These are phyloP conservation scores for Babesia ovis DNA, from an alignment of 169 alveolate genomes.

Conservation along the genomic window DNA sequence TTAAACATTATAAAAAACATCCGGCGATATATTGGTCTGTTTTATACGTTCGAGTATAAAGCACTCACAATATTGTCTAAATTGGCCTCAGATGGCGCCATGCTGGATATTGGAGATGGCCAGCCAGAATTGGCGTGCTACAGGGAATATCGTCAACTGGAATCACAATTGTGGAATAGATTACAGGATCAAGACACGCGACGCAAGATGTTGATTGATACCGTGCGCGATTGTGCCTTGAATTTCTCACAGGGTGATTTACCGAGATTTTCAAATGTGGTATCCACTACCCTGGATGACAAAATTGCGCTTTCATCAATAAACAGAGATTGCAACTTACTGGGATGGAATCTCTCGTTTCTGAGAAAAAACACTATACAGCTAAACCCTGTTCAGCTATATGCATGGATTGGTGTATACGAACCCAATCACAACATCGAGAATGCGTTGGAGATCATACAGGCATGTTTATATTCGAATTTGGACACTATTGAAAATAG, in stretches of 20 bases:
- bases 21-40: slow-evolving; percentile 8
- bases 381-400: too few relatives aligned
- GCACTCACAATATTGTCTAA: neutral
- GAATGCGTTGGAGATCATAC: neutral
- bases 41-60: slow-evolving; percentile 4
- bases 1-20: neutral
- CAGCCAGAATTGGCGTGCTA: neutral
- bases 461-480: neutral
- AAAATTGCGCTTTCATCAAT: neutral
- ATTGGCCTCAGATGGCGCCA: neutral
- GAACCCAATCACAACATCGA: slow-evolving; percentile 5
- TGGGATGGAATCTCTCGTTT: slow-evolving; percentile 7
- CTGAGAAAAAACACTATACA: neutral
- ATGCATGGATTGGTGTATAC: slow-evolving; percentile 11
- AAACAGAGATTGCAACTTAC: neutral
- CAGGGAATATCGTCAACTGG: neutral
- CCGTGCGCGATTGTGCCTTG: neutral
- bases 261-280: slow-evolving; percentile 14
- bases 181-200: neutral
- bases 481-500: neutral
- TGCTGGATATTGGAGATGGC: neutral
- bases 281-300: neutral
- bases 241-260: slow-evolving; percentile 34
- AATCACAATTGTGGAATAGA: neutral
- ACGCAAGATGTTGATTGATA: neutral